Evolutionary conservation across 192 early-diverging fungal genomes (phyloP), one percentile per base, ranked within the genome.

Genomic region (Rhizoclosmatium globosum): DNA sequence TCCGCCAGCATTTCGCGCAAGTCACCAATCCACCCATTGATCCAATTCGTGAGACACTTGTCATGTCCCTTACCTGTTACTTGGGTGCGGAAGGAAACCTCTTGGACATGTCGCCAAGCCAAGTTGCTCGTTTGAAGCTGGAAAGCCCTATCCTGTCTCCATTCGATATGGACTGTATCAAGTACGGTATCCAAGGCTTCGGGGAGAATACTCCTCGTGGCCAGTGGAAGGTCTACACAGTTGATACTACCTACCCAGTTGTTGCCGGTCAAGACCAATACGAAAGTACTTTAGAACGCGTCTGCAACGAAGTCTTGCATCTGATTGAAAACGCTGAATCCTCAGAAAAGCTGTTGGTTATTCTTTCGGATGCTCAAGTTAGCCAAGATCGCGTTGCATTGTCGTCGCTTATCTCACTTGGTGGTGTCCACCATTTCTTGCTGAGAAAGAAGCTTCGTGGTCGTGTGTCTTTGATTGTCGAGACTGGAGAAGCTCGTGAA

Each of bases 11-110:
- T 44, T 99, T 99, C 78, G 98, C 98, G 21, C 98, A 99, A 82
- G 97, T 98, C 64, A 97, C 96, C 64, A 97, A 99, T 84, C 98
- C 98, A 73, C 98, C 98, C 2, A 98, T 99, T 76, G 98, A 99
- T 87, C 98, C 98, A 66, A 98, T 99, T 82, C 95, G 98, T 80
- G 96, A 99, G 85, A 93, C 95, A 73, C 93, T 98, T 78, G 96
- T 99, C 88, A 99, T 99, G 98, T 96, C 95, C 21, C 89, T 97
- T 42, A 91, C 93, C 47, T 97, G 96, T 89, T 95, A 96, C 83
- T 87, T 99, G 19, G 98, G 98, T 31, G 94, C 96, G 3, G 93
- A 95, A 81, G 96, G 95, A 57, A 99, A 99, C 78, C 86, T 99
- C 69, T 90, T 99, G 66, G 94, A 96, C 81, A 90, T 97, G 60